Evolutionary conservation across 768 basidiomycete genomes (phyloP).

Genomic region (Cubamyces lactineus): DNA sequence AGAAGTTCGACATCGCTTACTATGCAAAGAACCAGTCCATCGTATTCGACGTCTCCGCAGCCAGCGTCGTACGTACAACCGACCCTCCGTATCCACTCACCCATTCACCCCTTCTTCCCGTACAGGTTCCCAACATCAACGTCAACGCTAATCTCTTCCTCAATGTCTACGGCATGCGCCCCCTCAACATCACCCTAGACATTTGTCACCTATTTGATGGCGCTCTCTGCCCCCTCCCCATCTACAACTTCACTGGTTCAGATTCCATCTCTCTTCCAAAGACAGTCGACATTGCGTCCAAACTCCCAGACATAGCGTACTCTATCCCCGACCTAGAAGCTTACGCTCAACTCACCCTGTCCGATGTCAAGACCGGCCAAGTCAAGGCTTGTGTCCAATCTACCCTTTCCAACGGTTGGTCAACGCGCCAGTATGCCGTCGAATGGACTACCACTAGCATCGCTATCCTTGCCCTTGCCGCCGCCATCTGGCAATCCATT

Average conservation of each 20-base stretch:
- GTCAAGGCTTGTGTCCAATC: constrained; percentile 90
- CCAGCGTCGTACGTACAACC: constrained; percentile 63
- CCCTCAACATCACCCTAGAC: constrained; percentile 84
- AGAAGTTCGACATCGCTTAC: constrained; percentile 76
- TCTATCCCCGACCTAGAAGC: constrained; percentile 91
- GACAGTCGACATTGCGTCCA: constrained; percentile 49
- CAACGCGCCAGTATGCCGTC: constrained; percentile 72
- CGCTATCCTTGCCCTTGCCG: constrained; percentile 59
- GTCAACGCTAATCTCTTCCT: constrained; percentile 82
- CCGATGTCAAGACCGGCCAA: constrained; percentile 65
- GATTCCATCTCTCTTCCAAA: constrained; percentile 68
- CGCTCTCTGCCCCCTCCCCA: constrained; percentile 79
- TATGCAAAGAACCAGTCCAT: constrained; percentile 72
- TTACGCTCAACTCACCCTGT: constrained; percentile 78
- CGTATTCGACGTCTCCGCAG: constrained; percentile 83
- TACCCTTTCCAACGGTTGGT: constrained; percentile 90
- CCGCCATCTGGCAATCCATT: constrained; percentile 58
- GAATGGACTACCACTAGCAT: constrained; percentile 77
- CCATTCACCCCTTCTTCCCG: constrained; percentile 23
- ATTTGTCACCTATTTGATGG: constrained; percentile 80
- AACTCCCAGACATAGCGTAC: constrained; percentile 82
- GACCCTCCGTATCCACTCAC: background rate
- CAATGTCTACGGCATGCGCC: constrained; percentile 86
- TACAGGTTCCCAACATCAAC: constrained; percentile 72
- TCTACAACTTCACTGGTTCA: constrained; percentile 87